phyloP scores from a whole-genome alignment of 2,329 filamentous ascomycete genomes.

The Cercospora beticola region DNA sequence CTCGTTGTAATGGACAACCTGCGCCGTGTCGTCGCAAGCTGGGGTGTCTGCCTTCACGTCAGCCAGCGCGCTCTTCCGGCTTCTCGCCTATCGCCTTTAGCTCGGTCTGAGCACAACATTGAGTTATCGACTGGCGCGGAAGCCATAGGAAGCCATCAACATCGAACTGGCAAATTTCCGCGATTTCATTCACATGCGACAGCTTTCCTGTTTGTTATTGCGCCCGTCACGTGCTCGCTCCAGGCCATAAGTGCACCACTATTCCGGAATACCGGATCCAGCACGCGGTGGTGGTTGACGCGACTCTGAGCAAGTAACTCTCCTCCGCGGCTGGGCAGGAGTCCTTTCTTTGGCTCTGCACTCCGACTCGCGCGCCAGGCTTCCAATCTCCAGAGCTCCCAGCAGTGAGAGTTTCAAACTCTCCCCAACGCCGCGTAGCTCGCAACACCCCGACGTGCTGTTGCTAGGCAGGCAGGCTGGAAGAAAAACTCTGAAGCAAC shows the following conservation, averaged over 20 bases:
- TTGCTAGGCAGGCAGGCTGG: neutral
- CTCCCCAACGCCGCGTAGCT: neutral
- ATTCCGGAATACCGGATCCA: neutral
- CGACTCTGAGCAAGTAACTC: neutral
- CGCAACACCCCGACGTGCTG: neutral
- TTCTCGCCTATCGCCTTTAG: conserved; percentile 8
- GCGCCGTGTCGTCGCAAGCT: neutral
- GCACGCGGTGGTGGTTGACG: neutral
- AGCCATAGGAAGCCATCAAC: neutral
- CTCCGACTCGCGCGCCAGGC: neutral
- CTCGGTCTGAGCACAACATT: conserved; percentile 4
- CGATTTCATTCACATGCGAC: neutral
- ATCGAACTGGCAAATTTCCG: neutral
- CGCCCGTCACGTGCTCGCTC: neutral
- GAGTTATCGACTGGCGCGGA: neutral
- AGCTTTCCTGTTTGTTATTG: conserved; percentile 5
- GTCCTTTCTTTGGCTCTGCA: neutral
- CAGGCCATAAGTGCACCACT: neutral
- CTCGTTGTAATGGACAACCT: conserved; percentile 14
- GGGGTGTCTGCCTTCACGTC: conserved; percentile 3
- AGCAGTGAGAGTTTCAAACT: neutral
- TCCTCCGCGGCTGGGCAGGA: neutral
- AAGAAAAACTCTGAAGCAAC: neutral
- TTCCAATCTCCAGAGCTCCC: neutral
- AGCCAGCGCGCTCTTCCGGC: neutral